Evolutionary conservation across 2,329 filamentous ascomycete genomes (phyloP).

Genomic region (Lasiodiplodia gonubiensis): DNA sequence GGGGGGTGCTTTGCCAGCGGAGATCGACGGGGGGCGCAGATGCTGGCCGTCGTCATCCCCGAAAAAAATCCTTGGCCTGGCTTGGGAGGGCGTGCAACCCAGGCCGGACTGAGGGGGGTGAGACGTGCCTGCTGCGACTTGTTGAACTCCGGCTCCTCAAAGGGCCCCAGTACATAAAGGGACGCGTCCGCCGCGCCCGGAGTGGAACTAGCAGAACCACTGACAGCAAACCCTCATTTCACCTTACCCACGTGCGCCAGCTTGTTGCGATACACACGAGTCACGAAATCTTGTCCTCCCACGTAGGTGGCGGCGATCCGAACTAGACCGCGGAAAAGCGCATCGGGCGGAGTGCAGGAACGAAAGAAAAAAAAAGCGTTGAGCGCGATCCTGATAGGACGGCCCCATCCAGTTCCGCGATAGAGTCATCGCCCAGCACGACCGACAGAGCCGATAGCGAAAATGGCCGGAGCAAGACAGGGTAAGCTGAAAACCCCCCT

Average conservation of each 20-base stretch:
- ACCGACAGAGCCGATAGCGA: neutral
- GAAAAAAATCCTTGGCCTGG: conserved; percentile 23
- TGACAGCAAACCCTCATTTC: conserved; percentile 7
- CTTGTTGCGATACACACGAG: conserved; percentile 8
- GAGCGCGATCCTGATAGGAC: conserved; percentile 22
- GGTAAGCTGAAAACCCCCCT: conserved; percentile 4
- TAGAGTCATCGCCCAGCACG: conserved; percentile 21
- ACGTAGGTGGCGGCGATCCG: conserved; percentile 5
- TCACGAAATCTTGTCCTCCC: conserved; percentile 1
- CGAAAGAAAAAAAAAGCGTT: conserved; percentile 23
- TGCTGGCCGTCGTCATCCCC: conserved; percentile 3
- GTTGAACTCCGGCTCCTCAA: conserved; percentile 26
- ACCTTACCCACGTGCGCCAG: conserved; percentile 3
- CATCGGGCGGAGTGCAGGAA: neutral
- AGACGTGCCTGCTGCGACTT: conserved; percentile 19
- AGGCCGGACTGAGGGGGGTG: conserved; percentile 12
- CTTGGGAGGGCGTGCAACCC: conserved; percentile 12
- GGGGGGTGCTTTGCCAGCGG: conserved; percentile 7
- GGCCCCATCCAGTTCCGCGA: conserved; percentile 17
- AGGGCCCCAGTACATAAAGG: conserved; percentile 4
- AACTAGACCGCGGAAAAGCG: conserved; percentile 22
- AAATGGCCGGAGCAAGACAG: conserved; percentile 18
- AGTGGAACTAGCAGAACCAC: neutral
- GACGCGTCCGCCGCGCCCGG: neutral
- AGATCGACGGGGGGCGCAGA: conserved; percentile 13